Evolutionary conservation across 2,329 filamentous ascomycete genomes (phyloP).

Genomic region (Ophiostoma triangulosporum): DNA sequence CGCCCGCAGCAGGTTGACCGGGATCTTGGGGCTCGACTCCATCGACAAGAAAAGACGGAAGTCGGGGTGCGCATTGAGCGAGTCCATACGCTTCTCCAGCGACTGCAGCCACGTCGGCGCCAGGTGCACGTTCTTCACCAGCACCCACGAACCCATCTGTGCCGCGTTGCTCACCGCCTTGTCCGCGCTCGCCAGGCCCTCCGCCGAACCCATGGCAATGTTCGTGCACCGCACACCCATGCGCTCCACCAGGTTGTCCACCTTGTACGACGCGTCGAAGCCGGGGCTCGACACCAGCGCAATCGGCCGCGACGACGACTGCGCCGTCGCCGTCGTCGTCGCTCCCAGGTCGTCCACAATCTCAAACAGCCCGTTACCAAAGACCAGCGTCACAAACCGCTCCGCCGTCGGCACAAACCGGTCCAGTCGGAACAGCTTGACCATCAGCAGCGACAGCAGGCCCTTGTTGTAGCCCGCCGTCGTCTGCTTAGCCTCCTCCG

Average conservation of each 20-base stretch:
- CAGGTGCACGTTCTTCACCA: constrained; percentile 97
- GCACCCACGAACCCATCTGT: constrained; percentile 84
- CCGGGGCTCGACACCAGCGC: constrained; percentile 88
- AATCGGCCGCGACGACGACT: constrained; percentile 72
- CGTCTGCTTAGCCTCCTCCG: neutral
- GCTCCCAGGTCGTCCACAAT: constrained; percentile 73
- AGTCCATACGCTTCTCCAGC: constrained; percentile 90
- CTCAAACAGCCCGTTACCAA: constrained; percentile 72
- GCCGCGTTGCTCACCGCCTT: constrained; percentile 90
- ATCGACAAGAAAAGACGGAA: constrained; percentile 96
- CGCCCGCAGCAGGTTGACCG: constrained; percentile 85
- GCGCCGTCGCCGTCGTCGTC: constrained; percentile 74
- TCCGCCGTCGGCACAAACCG: constrained; percentile 88
- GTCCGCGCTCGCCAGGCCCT: constrained; percentile 82
- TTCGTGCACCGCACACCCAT: constrained; percentile 76
- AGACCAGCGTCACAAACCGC: constrained; percentile 75
- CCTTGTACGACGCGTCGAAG: constrained; percentile 98
- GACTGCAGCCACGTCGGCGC: constrained; percentile 94
- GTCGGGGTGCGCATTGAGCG: constrained; percentile 81
- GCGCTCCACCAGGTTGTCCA: constrained; percentile 83
- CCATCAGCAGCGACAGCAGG: constrained; percentile 69
- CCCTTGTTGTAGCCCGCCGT: constrained; percentile 50
- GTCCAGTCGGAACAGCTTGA: constrained; percentile 92
- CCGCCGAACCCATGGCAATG: constrained; percentile 98
- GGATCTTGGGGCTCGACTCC: constrained; percentile 94